Evolutionary conservation across 768 basidiomycete genomes (phyloP), one percentile per base, ranked within the genome.

Genomic region (Leccinum uliginosum): DNA sequence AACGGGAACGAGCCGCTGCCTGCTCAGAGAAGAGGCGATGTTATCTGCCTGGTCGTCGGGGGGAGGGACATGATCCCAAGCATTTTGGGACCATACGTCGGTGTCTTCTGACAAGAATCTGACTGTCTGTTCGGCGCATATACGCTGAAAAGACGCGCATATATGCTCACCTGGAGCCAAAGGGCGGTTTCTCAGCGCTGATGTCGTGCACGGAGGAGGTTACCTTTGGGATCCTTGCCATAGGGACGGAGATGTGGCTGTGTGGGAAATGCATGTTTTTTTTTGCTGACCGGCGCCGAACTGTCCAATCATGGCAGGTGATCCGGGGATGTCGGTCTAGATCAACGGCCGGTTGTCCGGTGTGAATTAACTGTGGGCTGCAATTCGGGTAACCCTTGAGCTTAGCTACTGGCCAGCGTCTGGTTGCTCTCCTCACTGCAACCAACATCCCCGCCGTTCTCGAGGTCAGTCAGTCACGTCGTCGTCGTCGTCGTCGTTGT

Each of bases 21-120:
- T 80, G 24, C 79, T 77, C 32, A 96, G 74, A 0, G 93, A 85
- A 4, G 82, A 75, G 7, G 80, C 76, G 51, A 97, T 93, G 12
- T 74, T 74, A n/a, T 86, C 83, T 40, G 76, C 79, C 68, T 96
- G 92, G 72, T 93, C 91, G 11, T 83, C 78, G 17, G 91, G 90
- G 5, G 87, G 86, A 30, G 87, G 85, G 46, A 94, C 91, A 67
- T 93, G 91, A 67, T 93, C 91, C 94, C 91, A 94, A 1, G 91
- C 92, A 65, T 93, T 93, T 59, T 92, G 87, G 24, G 80, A 78
- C 89, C 91, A 94, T 3, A 92, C 87, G 61, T 91, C 82, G n/a
- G 75, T 67, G 40, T 86, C 80, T 24, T 85, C 76, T 46, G 80
- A 85, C 38, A 92, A 78, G 67, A 89, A 89, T 69, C 90, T 90